phyloP scores from a whole-genome alignment of 2,329 filamentous ascomycete species.

The Paraconiothyrium sp. region DNA sequence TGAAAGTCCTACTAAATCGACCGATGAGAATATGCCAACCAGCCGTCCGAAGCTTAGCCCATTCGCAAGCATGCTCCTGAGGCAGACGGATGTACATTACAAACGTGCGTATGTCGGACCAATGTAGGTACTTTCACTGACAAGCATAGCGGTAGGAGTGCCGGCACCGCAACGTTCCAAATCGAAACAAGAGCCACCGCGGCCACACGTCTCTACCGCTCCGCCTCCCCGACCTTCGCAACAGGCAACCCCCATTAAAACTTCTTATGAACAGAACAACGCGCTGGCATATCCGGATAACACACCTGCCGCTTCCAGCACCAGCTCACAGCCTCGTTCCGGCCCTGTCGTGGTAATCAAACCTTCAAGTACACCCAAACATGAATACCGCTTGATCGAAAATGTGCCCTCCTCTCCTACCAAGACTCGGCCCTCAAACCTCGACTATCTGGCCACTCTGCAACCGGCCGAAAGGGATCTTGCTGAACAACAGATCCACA shows the following conservation, averaged over 20 bases:
- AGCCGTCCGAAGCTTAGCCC: slow-evolving; percentile 53
- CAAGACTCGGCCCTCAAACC: slow-evolving; percentile 61
- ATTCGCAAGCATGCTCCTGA: slow-evolving; percentile 65
- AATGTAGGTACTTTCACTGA: slow-evolving; percentile 21
- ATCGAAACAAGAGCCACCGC: slow-evolving; percentile 22
- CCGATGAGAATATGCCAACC: slow-evolving; percentile 32
- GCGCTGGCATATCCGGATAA: slow-evolving; percentile 26
- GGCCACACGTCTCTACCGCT: slow-evolving; percentile 24
- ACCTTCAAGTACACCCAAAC: slow-evolving; percentile 49
- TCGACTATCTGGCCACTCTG: slow-evolving; percentile 65
- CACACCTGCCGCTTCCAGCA: slow-evolving; percentile 25
- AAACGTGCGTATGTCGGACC: slow-evolving; percentile 34
- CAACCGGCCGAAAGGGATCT: slow-evolving; percentile 83
- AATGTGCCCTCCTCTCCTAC: slow-evolving; percentile 43
- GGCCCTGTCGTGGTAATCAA: slow-evolving; percentile 61
- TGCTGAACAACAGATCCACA: slow-evolving; percentile 76
- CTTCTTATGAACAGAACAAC: slow-evolving; percentile 26
- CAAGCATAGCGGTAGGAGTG: slow-evolving; percentile 27
- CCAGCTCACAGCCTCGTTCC: slow-evolving; percentile 29
- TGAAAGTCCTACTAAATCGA: slow-evolving; percentile 33
- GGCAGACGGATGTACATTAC: slow-evolving; percentile 50
- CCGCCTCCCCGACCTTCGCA: slow-evolving; percentile 24
- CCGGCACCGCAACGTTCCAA: slow-evolving; percentile 22
- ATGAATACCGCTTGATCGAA: slow-evolving; percentile 53
- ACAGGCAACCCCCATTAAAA: slow-evolving; percentile 16